Evolutionary conservation across 2,329 filamentous ascomycete species (phyloP).

Genomic region (Graphilbum fragrans): DNA sequence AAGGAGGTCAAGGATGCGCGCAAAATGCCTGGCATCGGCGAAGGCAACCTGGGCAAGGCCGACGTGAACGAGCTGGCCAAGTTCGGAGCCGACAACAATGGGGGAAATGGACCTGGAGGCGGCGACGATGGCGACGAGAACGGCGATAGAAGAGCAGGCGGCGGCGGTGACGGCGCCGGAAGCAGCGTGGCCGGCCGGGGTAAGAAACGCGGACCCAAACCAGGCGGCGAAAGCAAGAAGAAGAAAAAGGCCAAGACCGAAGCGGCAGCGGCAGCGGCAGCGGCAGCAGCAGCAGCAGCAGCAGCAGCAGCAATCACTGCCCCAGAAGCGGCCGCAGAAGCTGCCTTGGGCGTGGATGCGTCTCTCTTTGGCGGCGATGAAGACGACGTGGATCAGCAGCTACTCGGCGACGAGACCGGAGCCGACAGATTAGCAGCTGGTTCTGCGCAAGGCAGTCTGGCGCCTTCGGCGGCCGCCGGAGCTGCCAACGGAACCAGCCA

Average conservation of each 20-base stretch:
- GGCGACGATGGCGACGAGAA: constrained; percentile 2
- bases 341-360: not conserved
- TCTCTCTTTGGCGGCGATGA: constrained; percentile 1
- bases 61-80: constrained; percentile 14
- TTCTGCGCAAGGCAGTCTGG: too few relatives aligned
- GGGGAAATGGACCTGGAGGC: constrained; percentile 1
- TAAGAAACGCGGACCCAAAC: constrained; percentile 4
- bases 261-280: too few relatives aligned
- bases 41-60: constrained; percentile 25
- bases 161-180: constrained; percentile 1
- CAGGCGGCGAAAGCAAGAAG: constrained; percentile 8
- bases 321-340: not conserved
- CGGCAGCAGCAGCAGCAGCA: not conserved
- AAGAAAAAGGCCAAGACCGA: constrained; percentile 6
- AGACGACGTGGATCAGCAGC: not conserved
- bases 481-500: constrained; percentile 6
- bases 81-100: constrained; percentile 8
- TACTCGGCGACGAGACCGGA: too few relatives aligned
- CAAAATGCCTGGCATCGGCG: constrained; percentile 60
- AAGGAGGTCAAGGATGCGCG: constrained; percentile 73
- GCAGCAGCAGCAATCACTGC: not conserved
- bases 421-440: too few relatives aligned
- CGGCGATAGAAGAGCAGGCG: constrained; percentile 3
- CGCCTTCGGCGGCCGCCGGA: not conserved
- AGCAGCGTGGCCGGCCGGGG: constrained; percentile 4